phyloP scores from a whole-genome alignment of 2,329 filamentous ascomycete species.

The Cryphonectria carpinicola region DNA sequence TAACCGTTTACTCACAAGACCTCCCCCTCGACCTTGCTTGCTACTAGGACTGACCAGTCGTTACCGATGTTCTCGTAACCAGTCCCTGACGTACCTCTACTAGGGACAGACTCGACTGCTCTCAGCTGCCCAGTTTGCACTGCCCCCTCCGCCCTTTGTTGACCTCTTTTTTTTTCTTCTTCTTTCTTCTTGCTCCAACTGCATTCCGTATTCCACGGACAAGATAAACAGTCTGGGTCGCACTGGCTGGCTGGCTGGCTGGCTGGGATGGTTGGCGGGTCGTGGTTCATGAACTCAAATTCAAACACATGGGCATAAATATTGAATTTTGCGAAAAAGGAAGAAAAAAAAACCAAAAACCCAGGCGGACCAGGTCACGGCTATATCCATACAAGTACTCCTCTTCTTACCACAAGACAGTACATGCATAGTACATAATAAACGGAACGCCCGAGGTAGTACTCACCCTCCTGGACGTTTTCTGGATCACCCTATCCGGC shows the following conservation, averaged over 20 bases:
- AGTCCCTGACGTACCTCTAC: neutral
- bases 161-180: too few species aligned
- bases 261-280: too few species aligned
- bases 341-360: too few species aligned
- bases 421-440: neutral
- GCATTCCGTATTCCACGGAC: too few species aligned
- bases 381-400: neutral
- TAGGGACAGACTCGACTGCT: neutral
- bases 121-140: neutral
- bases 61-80: neutral
- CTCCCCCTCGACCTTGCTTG: neutral
- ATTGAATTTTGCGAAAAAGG: too few species aligned
- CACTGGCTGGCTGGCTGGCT: too few species aligned
- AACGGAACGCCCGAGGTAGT: slow-evolving; percentile 13
- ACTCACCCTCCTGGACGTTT: slow-evolving; percentile 17
- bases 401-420: neutral
- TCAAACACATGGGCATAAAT: neutral
- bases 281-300: too few species aligned
- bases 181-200: too few species aligned
- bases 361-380: neutral
- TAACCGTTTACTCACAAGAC: neutral
- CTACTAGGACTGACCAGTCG: neutral
- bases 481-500: slow-evolving; percentile 18
- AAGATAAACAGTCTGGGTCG: too few species aligned
- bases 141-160: neutral